Evolutionary conservation across 1,284 basidiomycete species (phyloP).

Genomic region (Ustilago xerochloae): DNA sequence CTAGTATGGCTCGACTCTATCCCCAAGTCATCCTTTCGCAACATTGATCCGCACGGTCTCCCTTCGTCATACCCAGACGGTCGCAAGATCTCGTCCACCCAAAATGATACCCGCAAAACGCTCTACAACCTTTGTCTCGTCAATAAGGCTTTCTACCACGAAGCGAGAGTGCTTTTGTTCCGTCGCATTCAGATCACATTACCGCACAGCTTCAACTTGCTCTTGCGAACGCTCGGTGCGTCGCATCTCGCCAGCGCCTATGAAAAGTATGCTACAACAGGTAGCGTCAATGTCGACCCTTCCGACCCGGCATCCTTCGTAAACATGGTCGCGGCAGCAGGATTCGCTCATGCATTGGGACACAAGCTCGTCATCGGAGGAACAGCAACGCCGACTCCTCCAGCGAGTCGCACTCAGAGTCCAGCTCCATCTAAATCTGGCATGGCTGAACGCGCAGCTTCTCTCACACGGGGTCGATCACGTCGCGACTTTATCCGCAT

Average conservation of each 20-base stretch:
- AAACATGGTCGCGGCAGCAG: conserved; percentile 63
- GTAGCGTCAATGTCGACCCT: conserved; percentile 51
- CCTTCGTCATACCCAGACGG: conserved; percentile 62
- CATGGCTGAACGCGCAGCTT: conserved; percentile 9
- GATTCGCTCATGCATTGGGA: conserved; percentile 59
- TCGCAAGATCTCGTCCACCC: conserved; percentile 55
- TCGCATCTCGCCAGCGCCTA: conserved; percentile 59
- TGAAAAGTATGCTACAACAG: conserved; percentile 52
- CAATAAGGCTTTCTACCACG: conserved; percentile 59
- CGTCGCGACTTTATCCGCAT: conserved; percentile 34
- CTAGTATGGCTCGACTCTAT: conserved; percentile 61
- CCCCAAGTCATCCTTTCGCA: conserved; percentile 59
- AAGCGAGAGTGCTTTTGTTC: conserved; percentile 63
- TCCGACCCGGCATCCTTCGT: conserved; percentile 54
- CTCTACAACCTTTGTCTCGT: conserved; percentile 65
- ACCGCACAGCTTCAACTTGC: conserved; percentile 62
- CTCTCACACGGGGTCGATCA: conserved; percentile 15
- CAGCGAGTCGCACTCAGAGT: conserved; percentile 37
- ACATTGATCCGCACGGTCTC: conserved; percentile 61
- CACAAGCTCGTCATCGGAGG: conserved; percentile 49
- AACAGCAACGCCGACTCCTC: conserved; percentile 23
- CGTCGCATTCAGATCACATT: conserved; percentile 64
- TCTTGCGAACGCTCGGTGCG: conserved; percentile 58
- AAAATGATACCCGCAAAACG: conserved; percentile 53
- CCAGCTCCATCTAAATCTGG: conserved; percentile 22